A percentile compares a stretch with the other conserved stretches of the same genome.
phyloP scores from a whole-genome alignment of 495 filamentous ascomycete genomes.

The Neurospora sublineolata region DNA sequence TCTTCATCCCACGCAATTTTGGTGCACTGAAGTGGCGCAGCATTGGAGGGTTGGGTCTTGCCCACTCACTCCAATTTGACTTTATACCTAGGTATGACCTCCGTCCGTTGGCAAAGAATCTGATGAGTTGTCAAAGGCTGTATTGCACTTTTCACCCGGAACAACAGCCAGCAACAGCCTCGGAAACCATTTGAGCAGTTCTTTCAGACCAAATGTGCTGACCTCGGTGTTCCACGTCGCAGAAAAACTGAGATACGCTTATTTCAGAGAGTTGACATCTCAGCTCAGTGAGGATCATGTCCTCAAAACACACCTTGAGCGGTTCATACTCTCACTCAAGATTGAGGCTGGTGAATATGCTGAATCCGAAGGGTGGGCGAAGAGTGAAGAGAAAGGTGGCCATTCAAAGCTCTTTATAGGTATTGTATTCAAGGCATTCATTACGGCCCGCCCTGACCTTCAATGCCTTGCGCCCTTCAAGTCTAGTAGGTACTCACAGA shows the following conservation, averaged over 20 bases:
- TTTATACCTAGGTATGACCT: not conserved
- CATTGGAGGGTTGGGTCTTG: not conserved
- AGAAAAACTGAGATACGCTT: not conserved
- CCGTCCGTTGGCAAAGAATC: not conserved
- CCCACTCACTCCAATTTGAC: not conserved
- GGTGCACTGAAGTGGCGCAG: not conserved
- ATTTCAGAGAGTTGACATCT: too few relatives aligned
- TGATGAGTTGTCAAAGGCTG: not conserved
- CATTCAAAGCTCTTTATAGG: not conserved
- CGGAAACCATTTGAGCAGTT: too few relatives aligned
- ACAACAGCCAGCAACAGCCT: too few relatives aligned
- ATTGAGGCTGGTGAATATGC: not conserved
- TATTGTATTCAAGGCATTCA: not conserved
- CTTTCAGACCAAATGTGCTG: not conserved
- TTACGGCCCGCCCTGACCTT: not conserved
- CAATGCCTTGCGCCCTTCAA: not conserved
- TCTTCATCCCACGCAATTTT: not conserved
- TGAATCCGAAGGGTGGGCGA: not conserved
- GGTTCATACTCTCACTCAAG: not conserved
- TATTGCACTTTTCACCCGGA: too few relatives aligned
- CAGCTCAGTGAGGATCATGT: not conserved
- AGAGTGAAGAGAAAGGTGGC: not conserved
- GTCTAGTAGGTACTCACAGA: not conserved
- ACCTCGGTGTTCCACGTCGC: not conserved
- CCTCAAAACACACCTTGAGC: not conserved